Conservation (phyloP, 805 yeast species). For the Grigorovia transvaalensis region DNA sequence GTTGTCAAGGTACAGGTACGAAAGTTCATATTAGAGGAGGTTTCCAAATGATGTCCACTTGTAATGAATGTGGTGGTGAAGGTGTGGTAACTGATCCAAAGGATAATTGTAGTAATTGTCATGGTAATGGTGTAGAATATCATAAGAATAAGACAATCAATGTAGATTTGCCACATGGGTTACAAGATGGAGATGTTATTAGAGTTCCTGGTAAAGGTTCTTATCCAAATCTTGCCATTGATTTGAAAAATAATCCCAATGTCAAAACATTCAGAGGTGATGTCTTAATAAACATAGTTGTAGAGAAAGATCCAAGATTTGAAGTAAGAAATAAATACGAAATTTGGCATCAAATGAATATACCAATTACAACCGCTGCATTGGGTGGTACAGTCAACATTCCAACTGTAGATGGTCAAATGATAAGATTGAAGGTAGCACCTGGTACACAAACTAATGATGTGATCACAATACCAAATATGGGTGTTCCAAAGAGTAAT, state of each 20-base stretch:
- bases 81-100: constrained; percentile 65
- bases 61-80: constrained; percentile 76
- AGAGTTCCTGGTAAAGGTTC: constrained; percentile 86
- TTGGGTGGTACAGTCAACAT: constrained; percentile 83
- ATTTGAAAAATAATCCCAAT: constrained; percentile 37
- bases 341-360: constrained; percentile 51
- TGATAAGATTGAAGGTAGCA: constrained; percentile 67
- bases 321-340: constrained; percentile 51
- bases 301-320: constrained; percentile 64
- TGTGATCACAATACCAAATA: constrained; percentile 64
- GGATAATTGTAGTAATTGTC: constrained; percentile 72
- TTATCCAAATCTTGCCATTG: constrained; percentile 68
- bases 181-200: constrained; percentile 75
- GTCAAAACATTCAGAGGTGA: constrained; percentile 74
- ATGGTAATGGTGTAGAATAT: constrained; percentile 72
- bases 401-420: constrained; percentile 82
- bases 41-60: constrained; percentile 92
- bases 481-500: constrained; percentile 66
- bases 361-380: constrained; percentile 93
- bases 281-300: constrained; percentile 69
- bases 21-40: constrained; percentile 82
- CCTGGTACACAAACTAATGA: constrained; percentile 76
- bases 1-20: constrained; percentile 92
- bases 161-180: constrained; percentile 81
- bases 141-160: constrained; percentile 58